Percentiles rank a stretch among this genome's conserved stretches.
phyloP scores from a whole-genome alignment of 257 asterid genomes.

The Solanum piurae region DNA sequence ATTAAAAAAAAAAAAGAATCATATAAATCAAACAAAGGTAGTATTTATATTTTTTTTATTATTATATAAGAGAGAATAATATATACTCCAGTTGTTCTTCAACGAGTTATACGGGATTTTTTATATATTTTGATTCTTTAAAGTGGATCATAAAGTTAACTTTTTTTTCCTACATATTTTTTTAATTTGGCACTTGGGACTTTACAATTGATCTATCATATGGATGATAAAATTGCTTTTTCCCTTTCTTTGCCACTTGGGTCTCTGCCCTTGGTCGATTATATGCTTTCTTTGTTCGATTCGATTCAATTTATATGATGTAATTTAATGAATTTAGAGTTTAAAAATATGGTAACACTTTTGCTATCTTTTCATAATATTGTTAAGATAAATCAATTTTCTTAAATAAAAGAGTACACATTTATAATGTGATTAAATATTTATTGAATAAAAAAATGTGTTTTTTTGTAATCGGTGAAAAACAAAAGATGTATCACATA shows the following conservation, averaged over 20 bases:
- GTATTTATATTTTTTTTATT: no score
- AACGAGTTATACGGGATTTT: not conserved
- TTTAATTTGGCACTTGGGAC: not conserved
- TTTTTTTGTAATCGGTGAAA: no score
- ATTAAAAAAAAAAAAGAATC: no score
- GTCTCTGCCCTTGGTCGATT: not conserved
- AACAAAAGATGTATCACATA: rapidly evolving
- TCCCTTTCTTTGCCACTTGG: not conserved
- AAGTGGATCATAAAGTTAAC: not conserved
- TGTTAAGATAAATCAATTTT: not conserved
- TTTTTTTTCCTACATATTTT: not conserved
- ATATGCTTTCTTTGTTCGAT: not conserved
- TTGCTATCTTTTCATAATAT: rapidly evolving
- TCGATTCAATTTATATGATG: no score
- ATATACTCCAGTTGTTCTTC: not conserved
- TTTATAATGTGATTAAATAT: no score
- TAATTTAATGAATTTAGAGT: no score
- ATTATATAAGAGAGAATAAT: not conserved
- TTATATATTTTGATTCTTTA: not conserved
- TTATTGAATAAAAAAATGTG: not conserved
- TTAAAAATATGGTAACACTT: no score
- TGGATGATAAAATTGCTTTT: not conserved
- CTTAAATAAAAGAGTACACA: not conserved
- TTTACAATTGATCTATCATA: not conserved
- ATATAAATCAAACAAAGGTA: no score